phyloP scores from a whole-genome alignment of 306 rosid genomes.

The Medicago truncatula region MtrunA17r5.0-ANR NC_053049.1:44422501-44423000 shows the following conservation, averaged over 20 bases:
- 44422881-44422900: neutral
- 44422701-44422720: conserved; percentile 26
- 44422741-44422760: conserved; percentile 29
- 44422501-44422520: conserved; percentile 58
- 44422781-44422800: conserved; percentile 1
- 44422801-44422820: conserved; percentile 19
- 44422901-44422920: conserved; percentile 11
- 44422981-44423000: neutral
- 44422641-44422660: conserved; percentile 34
- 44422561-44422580: conserved; percentile 36
- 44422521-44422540: conserved; percentile 58
- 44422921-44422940: conserved; percentile 15
- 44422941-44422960: neutral
- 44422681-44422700: conserved; percentile 8
- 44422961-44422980: too few relatives aligned
- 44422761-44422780: conserved; percentile 8
- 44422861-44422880: conserved; percentile 21
- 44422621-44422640: conserved; percentile 78
- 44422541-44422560: conserved; percentile 57
- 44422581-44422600: conserved; percentile 60
- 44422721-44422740: conserved; percentile 9
- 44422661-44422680: conserved; percentile 16
- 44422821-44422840: conserved; percentile 12
- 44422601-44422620: conserved; percentile 60
- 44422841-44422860: conserved; percentile 17